A percentile compares a stretch with the other conserved stretches of the same genome.
Evolutionary conservation across 805 yeast genomes (phyloP).

Genomic region (Blastobotrys parvus): DNA sequence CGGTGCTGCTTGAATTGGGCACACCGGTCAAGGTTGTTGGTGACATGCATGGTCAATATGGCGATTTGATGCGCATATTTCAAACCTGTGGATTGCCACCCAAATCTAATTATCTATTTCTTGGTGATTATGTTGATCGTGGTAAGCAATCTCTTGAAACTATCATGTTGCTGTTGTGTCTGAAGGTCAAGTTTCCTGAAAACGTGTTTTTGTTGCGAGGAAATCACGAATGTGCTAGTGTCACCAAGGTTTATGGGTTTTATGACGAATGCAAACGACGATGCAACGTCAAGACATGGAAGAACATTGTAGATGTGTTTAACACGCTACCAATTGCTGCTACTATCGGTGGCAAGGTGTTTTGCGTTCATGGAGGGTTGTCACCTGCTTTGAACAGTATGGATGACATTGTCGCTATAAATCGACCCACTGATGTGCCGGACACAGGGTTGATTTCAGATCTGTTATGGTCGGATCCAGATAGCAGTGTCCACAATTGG

Average conservation of each 20-base stretch:
- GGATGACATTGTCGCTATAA: constrained; percentile 62
- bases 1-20: constrained; percentile 72
- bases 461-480: constrained; percentile 73
- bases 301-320: constrained; percentile 79
- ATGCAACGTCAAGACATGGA: constrained; percentile 83
- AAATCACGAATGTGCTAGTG: constrained; percentile 92
- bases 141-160: constrained; percentile 94
- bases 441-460: constrained; percentile 66
- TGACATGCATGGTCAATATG: constrained; percentile 92
- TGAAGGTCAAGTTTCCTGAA: constrained; percentile 88
- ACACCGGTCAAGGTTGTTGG: constrained; percentile 83
- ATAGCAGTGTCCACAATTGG: constrained; percentile 67
- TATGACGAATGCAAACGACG: constrained; percentile 95
- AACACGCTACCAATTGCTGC: constrained; percentile 91
- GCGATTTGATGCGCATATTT: constrained; percentile 76
- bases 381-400: constrained; percentile 61
- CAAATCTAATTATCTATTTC: constrained; percentile 72
- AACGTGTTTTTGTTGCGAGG: constrained; percentile 86
- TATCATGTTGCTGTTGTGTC: constrained; percentile 70
- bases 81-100: constrained; percentile 95
- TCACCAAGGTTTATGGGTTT: constrained; percentile 90
- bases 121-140: constrained; percentile 94
- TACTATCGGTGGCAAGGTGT: constrained; percentile 82
- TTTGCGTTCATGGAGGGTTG: constrained; percentile 76
- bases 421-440: constrained; percentile 73